Evolutionary conservation across 75 land plant species (phyloP).

Genomic region (Azolla pinnata): DNA sequence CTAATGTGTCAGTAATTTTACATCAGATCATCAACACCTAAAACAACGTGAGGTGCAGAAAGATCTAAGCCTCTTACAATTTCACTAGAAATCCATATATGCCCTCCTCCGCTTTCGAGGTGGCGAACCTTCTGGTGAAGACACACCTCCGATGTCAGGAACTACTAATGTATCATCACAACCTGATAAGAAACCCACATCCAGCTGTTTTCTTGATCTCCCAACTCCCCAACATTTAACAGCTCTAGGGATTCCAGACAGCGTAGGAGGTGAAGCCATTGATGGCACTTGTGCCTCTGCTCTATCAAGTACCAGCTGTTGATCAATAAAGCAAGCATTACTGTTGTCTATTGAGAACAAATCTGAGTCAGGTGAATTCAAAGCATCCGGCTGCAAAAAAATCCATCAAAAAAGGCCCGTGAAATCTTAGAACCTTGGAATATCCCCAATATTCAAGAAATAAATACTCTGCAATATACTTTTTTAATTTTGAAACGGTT

Average conservation of each 20-base stretch:
- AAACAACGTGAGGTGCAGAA: too few species aligned
- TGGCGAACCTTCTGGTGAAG: background rate
- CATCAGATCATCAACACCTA: too few species aligned
- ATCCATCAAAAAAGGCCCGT: background rate
- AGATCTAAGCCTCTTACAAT: too few species aligned
- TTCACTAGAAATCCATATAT: background rate
- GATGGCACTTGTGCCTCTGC: background rate
- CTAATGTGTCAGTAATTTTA: too few species aligned
- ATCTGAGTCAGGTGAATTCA: background rate
- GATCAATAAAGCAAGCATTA: background rate
- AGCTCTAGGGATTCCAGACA: background rate
- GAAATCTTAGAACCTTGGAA: background rate
- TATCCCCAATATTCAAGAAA: too few species aligned
- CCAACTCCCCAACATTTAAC: background rate
- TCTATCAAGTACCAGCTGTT: background rate
- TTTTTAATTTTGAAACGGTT: too few species aligned
- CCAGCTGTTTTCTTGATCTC: background rate
- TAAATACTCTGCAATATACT: too few species aligned
- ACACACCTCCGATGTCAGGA: constrained; percentile 3
- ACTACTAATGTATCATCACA: constrained; percentile 1
- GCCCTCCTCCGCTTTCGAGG: background rate
- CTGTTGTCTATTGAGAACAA: background rate
- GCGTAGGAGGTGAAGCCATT: constrained; percentile 5
- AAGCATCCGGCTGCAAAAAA: constrained; percentile 1
- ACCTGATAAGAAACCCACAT: background rate